Evolutionary conservation across 805 yeast species (phyloP).

Genomic region (Tanozyma kutaoensis): DNA sequence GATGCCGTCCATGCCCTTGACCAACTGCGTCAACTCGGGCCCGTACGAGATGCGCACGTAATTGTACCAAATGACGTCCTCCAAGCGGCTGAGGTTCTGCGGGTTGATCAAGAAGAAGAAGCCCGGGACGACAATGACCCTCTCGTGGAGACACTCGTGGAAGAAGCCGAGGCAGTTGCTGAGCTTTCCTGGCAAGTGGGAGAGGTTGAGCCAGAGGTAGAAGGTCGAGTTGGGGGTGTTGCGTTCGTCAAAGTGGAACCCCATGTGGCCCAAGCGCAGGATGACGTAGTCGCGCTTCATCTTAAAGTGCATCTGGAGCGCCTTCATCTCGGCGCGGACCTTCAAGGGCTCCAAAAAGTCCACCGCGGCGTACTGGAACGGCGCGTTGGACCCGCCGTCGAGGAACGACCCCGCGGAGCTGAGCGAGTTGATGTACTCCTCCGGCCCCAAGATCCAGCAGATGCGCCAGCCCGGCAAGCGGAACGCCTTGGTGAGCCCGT

Average conservation of each 20-base stretch:
- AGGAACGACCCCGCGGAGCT: slow-evolving; percentile 46
- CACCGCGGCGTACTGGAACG: slow-evolving; percentile 48
- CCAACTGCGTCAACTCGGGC: slow-evolving; percentile 38
- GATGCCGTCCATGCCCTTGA: slow-evolving; percentile 47
- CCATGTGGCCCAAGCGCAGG: slow-evolving; percentile 35
- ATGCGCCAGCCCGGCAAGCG: slow-evolving; percentile 54
- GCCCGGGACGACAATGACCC: slow-evolving; percentile 49
- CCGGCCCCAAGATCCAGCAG: slow-evolving; percentile 54
- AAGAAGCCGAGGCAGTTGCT: slow-evolving; percentile 47
- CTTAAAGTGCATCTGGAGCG: slow-evolving; percentile 43
- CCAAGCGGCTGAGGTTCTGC: slow-evolving; percentile 29
- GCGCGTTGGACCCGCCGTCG: slow-evolving; percentile 51
- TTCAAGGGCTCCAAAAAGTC: slow-evolving; percentile 37
- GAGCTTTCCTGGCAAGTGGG: slow-evolving; percentile 41
- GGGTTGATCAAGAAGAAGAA: slow-evolving; percentile 51
- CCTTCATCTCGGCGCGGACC: slow-evolving; percentile 40
- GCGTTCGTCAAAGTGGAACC: slow-evolving; percentile 30
- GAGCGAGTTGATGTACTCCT: slow-evolving; percentile 40
- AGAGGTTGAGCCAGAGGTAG: slow-evolving; percentile 44
- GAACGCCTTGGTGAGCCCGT: slow-evolving; percentile 49
- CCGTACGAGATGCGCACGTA: slow-evolving; percentile 49
- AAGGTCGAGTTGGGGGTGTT: slow-evolving; percentile 45
- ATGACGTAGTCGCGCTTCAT: slow-evolving; percentile 44
- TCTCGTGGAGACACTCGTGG: slow-evolving; percentile 49
- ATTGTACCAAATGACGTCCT: slow-evolving; percentile 47